These are phyloP conservation scores for Gastrolobium bilobum DNA, from an alignment of 306 rosid genomes.

Conservation along the genomic window DNA sequence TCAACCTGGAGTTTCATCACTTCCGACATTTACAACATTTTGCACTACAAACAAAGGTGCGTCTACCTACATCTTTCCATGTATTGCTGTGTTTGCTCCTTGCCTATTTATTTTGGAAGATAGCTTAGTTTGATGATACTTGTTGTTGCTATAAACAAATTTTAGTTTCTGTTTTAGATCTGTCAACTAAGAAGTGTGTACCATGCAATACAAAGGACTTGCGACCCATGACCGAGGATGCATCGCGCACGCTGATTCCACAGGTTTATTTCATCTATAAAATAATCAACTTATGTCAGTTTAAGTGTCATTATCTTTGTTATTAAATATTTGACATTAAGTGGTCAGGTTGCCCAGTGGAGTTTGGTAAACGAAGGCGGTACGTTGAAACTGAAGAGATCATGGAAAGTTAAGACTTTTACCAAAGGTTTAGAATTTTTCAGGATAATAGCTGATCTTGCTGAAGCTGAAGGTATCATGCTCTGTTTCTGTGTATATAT, in stretches of 20 bases:
- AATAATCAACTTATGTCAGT: constrained; percentile 5
- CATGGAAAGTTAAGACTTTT: constrained; percentile 85
- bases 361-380: constrained; percentile 71
- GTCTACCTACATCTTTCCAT: not conserved
- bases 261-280: constrained; percentile 56
- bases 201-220: constrained; percentile 78
- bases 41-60: constrained; percentile 31
- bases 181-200: constrained; percentile 72
- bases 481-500: constrained; percentile 9
- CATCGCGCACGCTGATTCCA: constrained; percentile 63
- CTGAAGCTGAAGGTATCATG: constrained; percentile 78
- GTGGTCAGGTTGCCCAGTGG: constrained; percentile 75
- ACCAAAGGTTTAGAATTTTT: constrained; percentile 85
- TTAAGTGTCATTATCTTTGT: not conserved
- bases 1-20: constrained; percentile 6
- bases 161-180: constrained; percentile 56
- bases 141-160: not conserved
- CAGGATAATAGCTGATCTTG: constrained; percentile 76
- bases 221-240: constrained; percentile 76
- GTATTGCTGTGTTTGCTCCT: not conserved
- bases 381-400: constrained; percentile 64
- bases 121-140: constrained; percentile 14
- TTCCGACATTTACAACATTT: not conserved
- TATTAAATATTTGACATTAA: not conserved
- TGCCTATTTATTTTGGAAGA: not conserved